Evolutionary conservation across 495 filamentous ascomycete species (phyloP).

Genomic region (Penicillium turbatum): DNA sequence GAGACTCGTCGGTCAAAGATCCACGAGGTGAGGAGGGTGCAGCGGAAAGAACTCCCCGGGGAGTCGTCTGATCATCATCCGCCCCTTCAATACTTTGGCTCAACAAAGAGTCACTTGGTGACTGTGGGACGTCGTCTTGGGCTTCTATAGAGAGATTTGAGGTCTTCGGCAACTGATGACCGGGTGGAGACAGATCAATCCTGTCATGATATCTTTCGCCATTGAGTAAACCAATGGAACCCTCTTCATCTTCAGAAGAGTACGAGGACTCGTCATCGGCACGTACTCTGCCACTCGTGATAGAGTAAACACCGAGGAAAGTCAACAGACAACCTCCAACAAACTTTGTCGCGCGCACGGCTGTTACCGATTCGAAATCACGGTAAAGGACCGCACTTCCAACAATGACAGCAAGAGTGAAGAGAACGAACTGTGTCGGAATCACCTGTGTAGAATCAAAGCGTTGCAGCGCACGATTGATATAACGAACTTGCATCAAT

Average conservation of each 20-base stretch:
- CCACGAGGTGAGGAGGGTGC: slow-evolving; percentile 31
- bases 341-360: slow-evolving; percentile 71
- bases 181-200: slow-evolving; percentile 33
- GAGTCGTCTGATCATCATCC: slow-evolving; percentile 35
- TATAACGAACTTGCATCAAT: slow-evolving; percentile 90
- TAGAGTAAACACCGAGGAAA: slow-evolving; percentile 90
- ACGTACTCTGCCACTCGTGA: slow-evolving; percentile 61
- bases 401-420: slow-evolving; percentile 91
- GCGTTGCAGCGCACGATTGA: slow-evolving; percentile 89
- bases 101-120: slow-evolving; percentile 33
- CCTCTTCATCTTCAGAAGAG: slow-evolving; percentile 46
- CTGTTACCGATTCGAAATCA: slow-evolving; percentile 79
- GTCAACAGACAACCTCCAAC: slow-evolving; percentile 84
- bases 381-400: slow-evolving; percentile 89
- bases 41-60: slow-evolving; percentile 32
- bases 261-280: slow-evolving; percentile 43
- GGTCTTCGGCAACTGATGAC: slow-evolving; percentile 17
- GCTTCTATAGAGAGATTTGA: slow-evolving; percentile 14
- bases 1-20: slow-evolving; percentile 32
- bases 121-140: slow-evolving; percentile 20
- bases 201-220: slow-evolving; percentile 42
- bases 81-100: slow-evolving; percentile 33
- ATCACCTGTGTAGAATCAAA: slow-evolving; percentile 98
- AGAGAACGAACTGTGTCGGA: slow-evolving; percentile 93
- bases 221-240: slow-evolving; percentile 42